These are phyloP conservation scores for Hymenoscyphus scutula DNA, from an alignment of 2,329 filamentous ascomycete species.

Conservation along the genomic window DNA sequence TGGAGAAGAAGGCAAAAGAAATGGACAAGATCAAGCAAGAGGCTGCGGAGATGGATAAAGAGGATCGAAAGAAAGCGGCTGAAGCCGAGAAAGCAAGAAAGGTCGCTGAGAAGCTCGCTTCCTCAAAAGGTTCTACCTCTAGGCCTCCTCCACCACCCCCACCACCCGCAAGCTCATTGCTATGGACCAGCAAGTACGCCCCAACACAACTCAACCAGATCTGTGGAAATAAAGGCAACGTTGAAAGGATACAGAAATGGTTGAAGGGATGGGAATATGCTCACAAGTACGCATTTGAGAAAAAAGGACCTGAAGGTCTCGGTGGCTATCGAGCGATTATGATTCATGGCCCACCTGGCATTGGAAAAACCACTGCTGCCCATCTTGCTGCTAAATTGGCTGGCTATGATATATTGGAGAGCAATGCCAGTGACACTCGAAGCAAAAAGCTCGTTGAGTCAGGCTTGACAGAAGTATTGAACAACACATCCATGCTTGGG, in stretches of 20 bases:
- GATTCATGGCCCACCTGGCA: slow-evolving; percentile 90
- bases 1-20: slow-evolving; percentile 81
- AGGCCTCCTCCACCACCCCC: slow-evolving; percentile 41
- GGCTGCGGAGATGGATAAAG: slow-evolving; percentile 79
- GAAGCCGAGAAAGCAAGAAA: slow-evolving; percentile 52
- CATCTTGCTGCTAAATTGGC: slow-evolving; percentile 91
- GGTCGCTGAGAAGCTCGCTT: slow-evolving; percentile 34
- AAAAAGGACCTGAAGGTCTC: slow-evolving; percentile 78
- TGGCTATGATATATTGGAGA: slow-evolving; percentile 91
- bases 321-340: slow-evolving; percentile 87
- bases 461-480: slow-evolving; percentile 84
- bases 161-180: slow-evolving; percentile 54
- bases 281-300: slow-evolving; percentile 77
- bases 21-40: slow-evolving; percentile 78
- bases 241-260: slow-evolving; percentile 90
- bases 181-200: slow-evolving; percentile 96
- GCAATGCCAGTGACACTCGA: slow-evolving; percentile 90
- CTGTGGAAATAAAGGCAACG: slow-evolving; percentile 87
- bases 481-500: slow-evolving; percentile 87
- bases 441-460: slow-evolving; percentile 94
- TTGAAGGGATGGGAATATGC: slow-evolving; percentile 76
- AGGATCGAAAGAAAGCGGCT: slow-evolving; percentile 62
- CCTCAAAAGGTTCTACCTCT: slow-evolving; percentile 39
- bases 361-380: slow-evolving; percentile 95
- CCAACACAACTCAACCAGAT: slow-evolving; percentile 83